Evolutionary conservation across 1,139 yeast species (phyloP).

Genomic region (Barnettozyma hawaiiensis): DNA sequence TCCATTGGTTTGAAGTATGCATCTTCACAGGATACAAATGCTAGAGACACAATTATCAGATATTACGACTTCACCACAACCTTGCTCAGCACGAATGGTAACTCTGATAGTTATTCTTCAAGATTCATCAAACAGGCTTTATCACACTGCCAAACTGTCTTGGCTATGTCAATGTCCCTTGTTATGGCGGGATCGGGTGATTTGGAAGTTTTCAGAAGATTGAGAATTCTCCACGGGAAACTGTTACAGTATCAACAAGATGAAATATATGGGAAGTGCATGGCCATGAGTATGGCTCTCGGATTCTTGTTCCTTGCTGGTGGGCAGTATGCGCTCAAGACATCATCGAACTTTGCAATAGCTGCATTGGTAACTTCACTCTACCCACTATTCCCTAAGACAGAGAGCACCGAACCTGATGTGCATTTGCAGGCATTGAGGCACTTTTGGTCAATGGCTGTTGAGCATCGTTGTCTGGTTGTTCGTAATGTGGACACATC

Average conservation of each 20-base stretch:
- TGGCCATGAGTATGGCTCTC: constrained; percentile 76
- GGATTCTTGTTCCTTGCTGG: constrained; percentile 91
- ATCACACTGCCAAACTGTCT: constrained; percentile 49
- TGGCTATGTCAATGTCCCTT: constrained; percentile 61
- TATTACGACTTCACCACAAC: constrained; percentile 55
- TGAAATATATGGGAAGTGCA: constrained; percentile 57
- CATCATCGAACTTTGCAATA: constrained; percentile 53
- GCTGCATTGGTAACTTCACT: constrained; percentile 71
- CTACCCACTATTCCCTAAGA: constrained; percentile 64
- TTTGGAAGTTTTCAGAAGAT: constrained; percentile 64
- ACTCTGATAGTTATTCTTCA: constrained; percentile 50
- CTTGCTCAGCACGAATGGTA: constrained; percentile 44
- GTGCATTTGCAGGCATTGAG: constrained; percentile 80
- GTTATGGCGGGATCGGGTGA: constrained; percentile 95
- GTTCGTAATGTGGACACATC: constrained; percentile 63
- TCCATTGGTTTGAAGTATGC: constrained; percentile 76
- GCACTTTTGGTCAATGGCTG: constrained; percentile 87
- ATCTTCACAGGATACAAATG: constrained; percentile 54
- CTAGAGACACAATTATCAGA: constrained; percentile 53
- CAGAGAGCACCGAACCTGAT: constrained; percentile 37
- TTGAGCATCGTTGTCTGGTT: constrained; percentile 74
- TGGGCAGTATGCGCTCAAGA: constrained; percentile 79
- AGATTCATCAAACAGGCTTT: constrained; percentile 54
- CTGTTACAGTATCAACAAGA: constrained; percentile 8
- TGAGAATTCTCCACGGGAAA: constrained; percentile 56